Evolutionary conservation across 164 flowering plant species (phyloP).

Genomic region (Kingdonia uniflora): DNA sequence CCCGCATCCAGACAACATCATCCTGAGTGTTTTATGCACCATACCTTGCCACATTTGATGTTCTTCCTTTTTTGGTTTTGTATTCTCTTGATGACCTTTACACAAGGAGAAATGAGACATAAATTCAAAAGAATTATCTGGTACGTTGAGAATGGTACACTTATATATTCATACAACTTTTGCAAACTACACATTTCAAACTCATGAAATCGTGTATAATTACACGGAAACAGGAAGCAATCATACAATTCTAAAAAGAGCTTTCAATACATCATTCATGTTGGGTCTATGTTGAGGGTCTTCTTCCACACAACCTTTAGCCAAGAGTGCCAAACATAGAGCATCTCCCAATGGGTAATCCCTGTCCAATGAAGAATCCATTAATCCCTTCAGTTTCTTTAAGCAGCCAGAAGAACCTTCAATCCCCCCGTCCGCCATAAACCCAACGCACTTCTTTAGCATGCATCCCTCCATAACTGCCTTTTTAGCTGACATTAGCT

Average conservation of each 20-base stretch:
- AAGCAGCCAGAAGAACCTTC: constrained; percentile 28
- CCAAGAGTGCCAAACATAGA: constrained; percentile 35
- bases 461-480: constrained; percentile 12
- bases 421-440: constrained; percentile 21
- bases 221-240: not conserved
- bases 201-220: not conserved
- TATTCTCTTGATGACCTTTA: too few relatives aligned
- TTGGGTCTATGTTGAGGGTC: constrained; percentile 49
- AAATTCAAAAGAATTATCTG: too few relatives aligned
- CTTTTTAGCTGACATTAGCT: constrained; percentile 49
- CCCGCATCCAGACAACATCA: too few relatives aligned
- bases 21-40: too few relatives aligned
- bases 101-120: too few relatives aligned
- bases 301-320: constrained; percentile 42
- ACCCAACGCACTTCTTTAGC: constrained; percentile 23
- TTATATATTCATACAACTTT: too few relatives aligned
- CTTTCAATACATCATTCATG: constrained; percentile 40
- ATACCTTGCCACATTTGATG: too few relatives aligned
- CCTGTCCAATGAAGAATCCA: constrained; percentile 39
- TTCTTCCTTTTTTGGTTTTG: too few relatives aligned
- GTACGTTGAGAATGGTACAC: too few relatives aligned
- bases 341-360: constrained; percentile 40
- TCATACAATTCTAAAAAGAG: constrained; percentile 35
- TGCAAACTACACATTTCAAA: constrained; percentile 1
- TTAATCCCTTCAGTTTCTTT: constrained; percentile 37